Conservation (phyloP, 345 rosid species). For the Sisymbrium irio region DNA sequence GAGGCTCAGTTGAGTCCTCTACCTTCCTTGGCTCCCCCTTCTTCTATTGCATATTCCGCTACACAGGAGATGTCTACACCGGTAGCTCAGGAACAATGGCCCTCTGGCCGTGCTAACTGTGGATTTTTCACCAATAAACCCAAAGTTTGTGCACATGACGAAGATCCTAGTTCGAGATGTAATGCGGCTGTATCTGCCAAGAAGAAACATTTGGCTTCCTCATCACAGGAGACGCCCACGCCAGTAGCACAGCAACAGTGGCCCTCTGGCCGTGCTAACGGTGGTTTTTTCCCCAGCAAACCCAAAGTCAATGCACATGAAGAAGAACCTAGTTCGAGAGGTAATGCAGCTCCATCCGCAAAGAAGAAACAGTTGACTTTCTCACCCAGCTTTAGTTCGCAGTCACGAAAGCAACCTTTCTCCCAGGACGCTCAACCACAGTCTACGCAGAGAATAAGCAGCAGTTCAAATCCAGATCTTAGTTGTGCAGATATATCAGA, state of each 20-base stretch:
- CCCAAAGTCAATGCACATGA: conserved; percentile 37
- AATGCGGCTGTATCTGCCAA: conserved; percentile 52
- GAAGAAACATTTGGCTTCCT: conserved; percentile 75
- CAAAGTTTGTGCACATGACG: conserved; percentile 41
- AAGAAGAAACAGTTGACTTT: conserved; percentile 77
- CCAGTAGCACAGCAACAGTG: conserved; percentile 62
- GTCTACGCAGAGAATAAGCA: conserved; percentile 39
- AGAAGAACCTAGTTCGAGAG: conserved; percentile 49
- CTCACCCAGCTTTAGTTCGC: conserved; percentile 63
- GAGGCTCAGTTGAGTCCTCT: conserved; percentile 93
- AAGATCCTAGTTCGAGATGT: conserved; percentile 46
- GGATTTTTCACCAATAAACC: conserved; percentile 73
- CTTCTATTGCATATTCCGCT: conserved; percentile 54
- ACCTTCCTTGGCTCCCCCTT: conserved; percentile 61
- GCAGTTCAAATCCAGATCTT: conserved; percentile 40
- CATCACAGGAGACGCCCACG: conserved; percentile 50
- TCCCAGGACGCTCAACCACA: conserved; percentile 48
- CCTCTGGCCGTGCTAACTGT: conserved; percentile 62
- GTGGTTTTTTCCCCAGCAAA: conserved; percentile 66
- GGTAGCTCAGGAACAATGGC: conserved; percentile 74
- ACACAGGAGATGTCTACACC: conserved; percentile 51
- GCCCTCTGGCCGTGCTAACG: conserved; percentile 69
- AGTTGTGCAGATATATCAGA: conserved; percentile 41
- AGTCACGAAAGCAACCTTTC: conserved; percentile 49
- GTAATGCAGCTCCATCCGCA: conserved; percentile 48